These are phyloP conservation scores for Solanum neorickii DNA, from an alignment of 257 asterid genomes.

Conservation along the genomic window DNA sequence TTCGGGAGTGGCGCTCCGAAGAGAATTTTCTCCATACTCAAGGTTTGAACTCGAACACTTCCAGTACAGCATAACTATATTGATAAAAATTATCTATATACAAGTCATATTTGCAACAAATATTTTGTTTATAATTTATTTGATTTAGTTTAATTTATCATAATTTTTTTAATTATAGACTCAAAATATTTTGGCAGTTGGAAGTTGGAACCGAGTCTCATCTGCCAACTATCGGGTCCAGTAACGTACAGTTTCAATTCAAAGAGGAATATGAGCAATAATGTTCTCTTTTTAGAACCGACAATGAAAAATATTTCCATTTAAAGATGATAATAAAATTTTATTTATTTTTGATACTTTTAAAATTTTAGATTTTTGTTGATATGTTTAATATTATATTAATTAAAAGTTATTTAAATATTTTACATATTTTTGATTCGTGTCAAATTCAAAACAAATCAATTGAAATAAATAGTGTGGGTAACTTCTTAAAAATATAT, in stretches of 20 bases:
- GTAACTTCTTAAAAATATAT: too few relatives aligned
- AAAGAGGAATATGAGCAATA: neutral
- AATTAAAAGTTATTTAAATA: too few relatives aligned
- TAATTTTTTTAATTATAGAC: neutral
- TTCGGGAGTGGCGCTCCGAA: fast-evolving
- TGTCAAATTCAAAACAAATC: too few relatives aligned
- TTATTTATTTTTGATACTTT: too few relatives aligned
- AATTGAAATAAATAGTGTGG: too few relatives aligned
- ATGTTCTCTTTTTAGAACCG: neutral
- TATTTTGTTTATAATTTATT: neutral
- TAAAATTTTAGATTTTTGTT: too few relatives aligned
- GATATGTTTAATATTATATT: too few relatives aligned
- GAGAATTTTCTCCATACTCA: fast-evolving
- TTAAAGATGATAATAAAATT: too few relatives aligned
- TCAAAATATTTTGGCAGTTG: too few relatives aligned
- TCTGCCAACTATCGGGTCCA: neutral
- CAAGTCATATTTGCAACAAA: neutral
- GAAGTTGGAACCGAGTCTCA: neutral
- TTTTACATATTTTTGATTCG: too few relatives aligned
- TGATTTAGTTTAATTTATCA: neutral
- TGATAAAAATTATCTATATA: neutral
- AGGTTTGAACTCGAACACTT: fast-evolving
- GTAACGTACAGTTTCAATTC: neutral
- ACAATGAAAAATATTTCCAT: neutral
- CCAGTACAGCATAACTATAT: fast-evolving